Base-by-base conservation (phyloP, 768 basidiomycete species). In the Xerocomellus chrysenteron region DNA sequence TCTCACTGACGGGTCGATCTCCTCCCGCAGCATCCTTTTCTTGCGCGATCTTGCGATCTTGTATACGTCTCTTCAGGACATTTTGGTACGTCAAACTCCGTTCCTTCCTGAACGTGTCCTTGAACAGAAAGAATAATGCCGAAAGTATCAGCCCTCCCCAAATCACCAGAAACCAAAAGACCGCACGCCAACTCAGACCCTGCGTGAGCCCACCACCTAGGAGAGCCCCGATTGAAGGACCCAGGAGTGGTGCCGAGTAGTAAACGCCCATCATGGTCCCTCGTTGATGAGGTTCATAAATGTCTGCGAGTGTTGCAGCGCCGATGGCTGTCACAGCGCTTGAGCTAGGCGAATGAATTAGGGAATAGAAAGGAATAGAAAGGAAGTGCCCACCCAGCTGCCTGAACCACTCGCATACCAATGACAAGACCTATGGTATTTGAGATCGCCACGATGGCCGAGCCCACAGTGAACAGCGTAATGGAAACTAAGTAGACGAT, bases 71-170 rank as follows among this genome's bases (percentile, higher is more conserved):
- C 59, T 77, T 80, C 47, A 90, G 69, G 0, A 86, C 82, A 10
- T 78, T 78, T 65, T 92, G 91, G 68, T 95, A 96, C 1, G 83
- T 78, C 16, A 88, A 71, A 54, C 92, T 94, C 37, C 94, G 85
- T 64, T 95, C 91, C 58, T 80, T 78, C 33, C 94, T 81, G 74
- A 90, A 95, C 0, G 92, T 93, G 66, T 97, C 92, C 52, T 80
- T 81, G 76, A 94, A 91, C 65, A 86, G 73, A n/a, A 86, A 68
- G 35, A 89, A 55, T 69, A 92, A 91, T 16, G 78, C 73, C 21
- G 82, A 39, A 54, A 83, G 75, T 53, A 80, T 82, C 14, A 78
- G 42, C 0, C 83, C 85, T 6, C 82, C 81, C 60, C 85, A 79
- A 30, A 87, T 85, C 2, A 81, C 76, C 36, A 94, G 77, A 67